Conservation (phyloP, 306 rosid species). For the Sechiopsis laciniata region DNA sequence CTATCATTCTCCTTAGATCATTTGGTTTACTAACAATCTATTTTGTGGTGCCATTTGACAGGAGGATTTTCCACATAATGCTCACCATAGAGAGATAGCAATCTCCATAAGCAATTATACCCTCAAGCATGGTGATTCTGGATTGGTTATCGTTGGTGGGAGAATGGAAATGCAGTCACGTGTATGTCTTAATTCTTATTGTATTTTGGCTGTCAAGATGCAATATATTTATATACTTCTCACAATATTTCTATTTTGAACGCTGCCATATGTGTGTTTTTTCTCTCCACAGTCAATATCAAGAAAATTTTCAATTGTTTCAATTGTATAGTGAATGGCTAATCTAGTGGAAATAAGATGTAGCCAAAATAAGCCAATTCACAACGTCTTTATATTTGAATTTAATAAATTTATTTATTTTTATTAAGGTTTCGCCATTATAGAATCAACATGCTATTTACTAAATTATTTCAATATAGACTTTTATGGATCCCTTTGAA, state of each 20-base stretch:
- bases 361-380: too few relatives aligned
- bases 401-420: not conserved
- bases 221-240: not conserved
- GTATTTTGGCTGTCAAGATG: slow-evolving; percentile 4
- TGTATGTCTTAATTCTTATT: slow-evolving; percentile 38
- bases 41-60: slow-evolving; percentile 31
- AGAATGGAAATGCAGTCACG: slow-evolving; percentile 96
- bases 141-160: slow-evolving; percentile 90
- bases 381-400: too few relatives aligned
- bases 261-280: not conserved
- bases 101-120: slow-evolving; percentile 85
- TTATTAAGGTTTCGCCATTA: not conserved
- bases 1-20: slow-evolving; percentile 3
- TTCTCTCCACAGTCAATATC: not conserved
- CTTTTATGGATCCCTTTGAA: slow-evolving; percentile 85
- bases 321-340: not conserved
- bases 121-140: slow-evolving; percentile 86
- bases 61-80: slow-evolving; percentile 95
- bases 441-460: slow-evolving; percentile 15
- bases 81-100: slow-evolving; percentile 88
- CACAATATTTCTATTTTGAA: not conserved
- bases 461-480: slow-evolving; percentile 32
- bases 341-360: too few relatives aligned
- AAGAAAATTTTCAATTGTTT: not conserved
- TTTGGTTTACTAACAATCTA: not conserved